Base-by-base conservation (phyloP, 441 rosid genomes). In the Arabidopsis hybrid region DNA sequence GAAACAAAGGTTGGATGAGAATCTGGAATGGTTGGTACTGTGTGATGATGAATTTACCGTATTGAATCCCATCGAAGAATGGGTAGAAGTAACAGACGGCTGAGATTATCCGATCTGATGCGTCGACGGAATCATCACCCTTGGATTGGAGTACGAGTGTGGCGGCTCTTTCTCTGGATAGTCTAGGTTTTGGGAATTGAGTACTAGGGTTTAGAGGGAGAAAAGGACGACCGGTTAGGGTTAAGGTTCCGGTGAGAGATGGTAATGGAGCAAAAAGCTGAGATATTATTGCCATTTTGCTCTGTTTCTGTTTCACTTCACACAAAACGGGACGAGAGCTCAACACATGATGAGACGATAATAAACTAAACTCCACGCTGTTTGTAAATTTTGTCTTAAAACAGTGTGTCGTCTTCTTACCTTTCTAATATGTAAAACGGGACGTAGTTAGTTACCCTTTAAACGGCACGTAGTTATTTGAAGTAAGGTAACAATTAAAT, bases 51-150 rank as follows among this genome's bases (percentile, higher is more conserved):
- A 83, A 91, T 77, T 88, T 91, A 0, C 98, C 98, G 71, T 91
- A 91, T 58, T 90, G 96, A 52, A 91, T 69, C 43, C 98, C 97
- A 14, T 93, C 95, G 77, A 93, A 91, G 85, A 93, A 93, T 6
- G 96, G 95, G 74, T 91, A 93, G 69, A 93, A 91, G 85, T 93
- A 93, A 73, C 95, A 86, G 36, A 91, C 51, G 57, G 95, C 95
- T 8, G 98, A 94, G 80, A 94, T 88, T 65, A 94, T 14, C 56
- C 98, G 86, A 84, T 94, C 96, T 3, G 91, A 85, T 11, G 79
- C 79, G 76, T 89, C 98, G 14, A 83, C 95, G 16, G 92, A 83
- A 71, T 91, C 78, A 43, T 74, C 70, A 5, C 84, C 82, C 69
- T 87, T 85, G 76, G 94, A 84, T 73, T 81, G 83, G 63, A 85